Evolutionary conservation across 257 asterid genomes (phyloP).

Genomic region (Forsythia viridissima): DNA sequence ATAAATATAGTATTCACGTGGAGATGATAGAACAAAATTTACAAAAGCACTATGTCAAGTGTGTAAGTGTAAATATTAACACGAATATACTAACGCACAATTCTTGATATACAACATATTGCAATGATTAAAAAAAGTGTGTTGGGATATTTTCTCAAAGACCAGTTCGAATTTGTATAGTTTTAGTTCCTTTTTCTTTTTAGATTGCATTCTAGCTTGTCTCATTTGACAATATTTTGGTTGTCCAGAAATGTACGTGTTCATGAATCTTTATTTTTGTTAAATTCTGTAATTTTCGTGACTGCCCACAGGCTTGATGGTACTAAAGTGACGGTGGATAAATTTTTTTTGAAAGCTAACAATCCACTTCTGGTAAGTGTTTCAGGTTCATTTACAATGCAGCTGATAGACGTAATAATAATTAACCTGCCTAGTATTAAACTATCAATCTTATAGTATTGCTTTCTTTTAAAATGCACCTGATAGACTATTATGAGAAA

Average conservation of each 20-base stretch:
- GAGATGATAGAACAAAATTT: no score
- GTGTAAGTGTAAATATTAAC: no score
- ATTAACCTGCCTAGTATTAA: neutral
- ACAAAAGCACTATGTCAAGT: no score
- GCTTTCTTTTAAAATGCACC: constrained; percentile 47
- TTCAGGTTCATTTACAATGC: neutral
- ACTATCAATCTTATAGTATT: constrained; percentile 3
- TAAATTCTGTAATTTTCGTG: constrained; percentile 18
- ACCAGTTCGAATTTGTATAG: neutral
- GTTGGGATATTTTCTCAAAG: neutral
- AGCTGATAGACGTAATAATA: neutral
- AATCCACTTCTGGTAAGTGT: constrained; percentile 73
- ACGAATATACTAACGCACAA: no score
- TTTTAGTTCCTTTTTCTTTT: neutral
- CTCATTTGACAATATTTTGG: neutral
- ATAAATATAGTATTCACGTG: neutral
- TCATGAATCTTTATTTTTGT: neutral
- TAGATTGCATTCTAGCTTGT: neutral
- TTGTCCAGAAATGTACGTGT: neutral
- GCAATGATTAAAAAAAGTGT: no score
- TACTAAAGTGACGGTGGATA: constrained; percentile 72
- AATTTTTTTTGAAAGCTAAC: constrained; percentile 78
- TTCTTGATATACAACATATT: no score
- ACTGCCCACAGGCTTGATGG: constrained; percentile 79
- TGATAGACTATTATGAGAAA: constrained; percentile 80